Conservation (phyloP, 169 alveolate species). For the Prorocentrum cordatum region DNA sequence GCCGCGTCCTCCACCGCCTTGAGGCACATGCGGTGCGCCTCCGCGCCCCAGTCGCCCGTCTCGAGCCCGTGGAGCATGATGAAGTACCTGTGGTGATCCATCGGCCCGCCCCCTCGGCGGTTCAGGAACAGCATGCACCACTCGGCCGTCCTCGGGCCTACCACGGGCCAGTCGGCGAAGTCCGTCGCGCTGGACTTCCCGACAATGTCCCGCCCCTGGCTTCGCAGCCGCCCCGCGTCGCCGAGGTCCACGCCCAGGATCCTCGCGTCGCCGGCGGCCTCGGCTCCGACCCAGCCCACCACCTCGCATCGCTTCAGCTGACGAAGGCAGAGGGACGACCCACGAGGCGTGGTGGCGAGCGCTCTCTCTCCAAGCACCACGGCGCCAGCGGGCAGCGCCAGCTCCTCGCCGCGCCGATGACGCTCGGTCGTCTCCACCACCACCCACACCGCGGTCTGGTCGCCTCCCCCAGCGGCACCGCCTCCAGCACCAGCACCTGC, state of each 20-base stretch:
- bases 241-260: not conserved
- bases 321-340: no score
- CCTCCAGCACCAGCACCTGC: no score
- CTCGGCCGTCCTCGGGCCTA: not conserved
- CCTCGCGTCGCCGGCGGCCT: slow-evolving; percentile 13
- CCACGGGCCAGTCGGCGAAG: slow-evolving; percentile 10
- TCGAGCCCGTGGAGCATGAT: not conserved
- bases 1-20: not conserved
- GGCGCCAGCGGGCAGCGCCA: no score
- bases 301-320: no score
- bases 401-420: no score
- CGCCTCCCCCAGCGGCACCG: no score
- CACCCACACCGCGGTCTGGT: no score
- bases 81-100: slow-evolving; percentile 1
- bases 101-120: not conserved
- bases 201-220: not conserved
- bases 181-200: not conserved
- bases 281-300: no score
- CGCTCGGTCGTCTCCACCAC: no score
- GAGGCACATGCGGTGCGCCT: not conserved
- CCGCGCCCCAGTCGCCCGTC: not conserved
- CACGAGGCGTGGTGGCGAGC: no score
- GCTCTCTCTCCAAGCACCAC: no score
- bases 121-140: slow-evolving; percentile 5
- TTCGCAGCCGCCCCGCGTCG: not conserved